Conservation (phyloP, 78 protist species). For the Diacronema lutheri region DNA sequence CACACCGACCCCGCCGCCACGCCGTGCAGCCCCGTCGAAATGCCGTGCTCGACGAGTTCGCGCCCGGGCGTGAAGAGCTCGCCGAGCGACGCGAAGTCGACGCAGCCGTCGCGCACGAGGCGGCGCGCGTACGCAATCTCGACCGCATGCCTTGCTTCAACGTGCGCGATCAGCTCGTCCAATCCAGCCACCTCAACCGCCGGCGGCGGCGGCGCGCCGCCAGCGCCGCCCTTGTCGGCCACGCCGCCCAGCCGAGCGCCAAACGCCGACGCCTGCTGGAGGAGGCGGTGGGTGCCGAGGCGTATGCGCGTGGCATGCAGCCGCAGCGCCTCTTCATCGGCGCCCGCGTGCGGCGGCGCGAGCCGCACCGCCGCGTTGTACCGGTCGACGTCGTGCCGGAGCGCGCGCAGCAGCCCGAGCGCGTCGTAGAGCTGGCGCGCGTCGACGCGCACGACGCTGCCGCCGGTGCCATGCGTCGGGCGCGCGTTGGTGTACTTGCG, state of each 20-base stretch:
- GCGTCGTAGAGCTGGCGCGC: too few relatives aligned
- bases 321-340: too few relatives aligned
- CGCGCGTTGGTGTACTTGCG: too few relatives aligned
- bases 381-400: not conserved
- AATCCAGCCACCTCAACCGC: not conserved
- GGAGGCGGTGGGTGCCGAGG: not conserved
- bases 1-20: not conserved
- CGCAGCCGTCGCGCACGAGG: not conserved
- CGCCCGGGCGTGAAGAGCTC: not conserved
- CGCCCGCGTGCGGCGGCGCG: not conserved
- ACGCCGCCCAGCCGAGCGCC: too few relatives aligned
- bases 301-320: not conserved
- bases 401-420: not conserved
- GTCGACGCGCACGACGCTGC: too few relatives aligned
- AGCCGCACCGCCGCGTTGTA: not conserved
- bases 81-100: slow-evolving; percentile 8
- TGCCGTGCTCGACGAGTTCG: not conserved
- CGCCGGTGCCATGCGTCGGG: too few relatives aligned
- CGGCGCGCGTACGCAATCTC: not conserved
- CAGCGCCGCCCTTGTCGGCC: too few relatives aligned
- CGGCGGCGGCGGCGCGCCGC: not conserved
- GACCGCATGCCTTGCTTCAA: not conserved
- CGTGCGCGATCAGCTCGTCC: not conserved
- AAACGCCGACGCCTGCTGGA: not conserved
- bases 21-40: not conserved